Evolutionary conservation across 352 stramenopile genomes (phyloP), one percentile per base, ranked within the genome.

Genomic region (Phytophthora capsici): DNA sequence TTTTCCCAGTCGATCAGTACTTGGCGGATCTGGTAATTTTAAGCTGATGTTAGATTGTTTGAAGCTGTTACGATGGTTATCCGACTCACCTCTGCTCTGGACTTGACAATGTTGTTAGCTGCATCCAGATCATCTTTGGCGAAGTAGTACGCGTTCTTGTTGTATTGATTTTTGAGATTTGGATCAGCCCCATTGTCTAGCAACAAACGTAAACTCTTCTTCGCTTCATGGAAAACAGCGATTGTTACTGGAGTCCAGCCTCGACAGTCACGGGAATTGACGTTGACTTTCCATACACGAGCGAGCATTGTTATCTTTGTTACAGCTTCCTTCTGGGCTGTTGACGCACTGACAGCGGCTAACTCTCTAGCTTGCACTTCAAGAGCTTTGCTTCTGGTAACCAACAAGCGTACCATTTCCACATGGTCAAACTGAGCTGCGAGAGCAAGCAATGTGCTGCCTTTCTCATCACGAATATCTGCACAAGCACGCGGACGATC

Each of bases 101-200:
- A 90, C 51, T 89, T 94, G 36, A 96, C 77, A 2, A 97, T 77
- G 49, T 93, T 93, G 10, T 84, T 69, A 5, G 89, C 90, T 3
- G 90, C 89, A 43, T 97, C 91, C 16, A 97, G 54, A 19, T 96
- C 86, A 48, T 97, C 91, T 57, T 96, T 90, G 2, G 91, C 91
- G 30, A 96, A 85, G 60, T 96, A 90, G 41, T 90, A 96, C 0
- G 89, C 88, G 45, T 84, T 94, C 57, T 96, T 96, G 69, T 95
- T 95, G 78, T 97, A 97, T 50, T 91, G 83, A 30, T 96, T 97
- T 57, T 94, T 95, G 4, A 97, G 70, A 28, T 71, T 87, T 7
- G 91, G 91, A 45, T 97, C 84, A 0, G 73, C 88, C 16, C 88
- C 89, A 41, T 96, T 77, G 17, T 92, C 74, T 9, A 97, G 73